phyloP scores from a whole-genome alignment of 495 filamentous ascomycete species.

The Cercophora sp. region DNA sequence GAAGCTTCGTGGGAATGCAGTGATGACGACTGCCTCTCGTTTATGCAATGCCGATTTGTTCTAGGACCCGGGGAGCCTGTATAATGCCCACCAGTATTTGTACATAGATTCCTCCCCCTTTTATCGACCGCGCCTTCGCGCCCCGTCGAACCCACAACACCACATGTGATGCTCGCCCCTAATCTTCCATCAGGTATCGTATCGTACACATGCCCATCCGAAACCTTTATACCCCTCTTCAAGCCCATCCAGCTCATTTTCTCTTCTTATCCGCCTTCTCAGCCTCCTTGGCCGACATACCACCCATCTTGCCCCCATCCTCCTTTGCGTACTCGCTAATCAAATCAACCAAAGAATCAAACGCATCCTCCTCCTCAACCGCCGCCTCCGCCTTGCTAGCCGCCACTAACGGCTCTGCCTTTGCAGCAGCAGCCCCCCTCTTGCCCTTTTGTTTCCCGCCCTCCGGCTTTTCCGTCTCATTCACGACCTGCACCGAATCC shows the following conservation, averaged over 20 bases:
- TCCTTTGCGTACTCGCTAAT: conserved; percentile 59
- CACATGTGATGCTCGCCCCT: no score
- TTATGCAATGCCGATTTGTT: neutral
- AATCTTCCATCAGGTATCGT: no score
- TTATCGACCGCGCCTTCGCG: neutral
- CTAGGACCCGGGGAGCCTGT: neutral
- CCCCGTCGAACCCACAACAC: neutral
- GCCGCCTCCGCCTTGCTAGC: conserved; percentile 4
- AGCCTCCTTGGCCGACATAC: conserved; percentile 29
- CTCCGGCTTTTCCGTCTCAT: conserved; percentile 4
- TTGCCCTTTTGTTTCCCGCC: conserved; percentile 33
- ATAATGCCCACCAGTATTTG: conserved; percentile 7
- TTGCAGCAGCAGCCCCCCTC: neutral
- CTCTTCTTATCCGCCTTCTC: conserved; percentile 31
- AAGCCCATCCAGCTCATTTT: neutral
- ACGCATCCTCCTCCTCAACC: conserved; percentile 15
- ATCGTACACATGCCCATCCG: neutral
- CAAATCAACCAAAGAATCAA: conserved; percentile 64
- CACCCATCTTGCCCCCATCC: conserved; percentile 18
- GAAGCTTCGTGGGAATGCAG: neutral
- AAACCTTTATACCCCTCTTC: neutral
- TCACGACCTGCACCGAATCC: conserved; percentile 3
- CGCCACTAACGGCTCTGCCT: conserved; percentile 34
- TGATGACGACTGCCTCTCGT: neutral
- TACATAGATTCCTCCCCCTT: conserved; percentile 1